Conservation (phyloP, 371 early-diverging fungal species). For the Paramicrosporidium saccamoebae region DNA sequence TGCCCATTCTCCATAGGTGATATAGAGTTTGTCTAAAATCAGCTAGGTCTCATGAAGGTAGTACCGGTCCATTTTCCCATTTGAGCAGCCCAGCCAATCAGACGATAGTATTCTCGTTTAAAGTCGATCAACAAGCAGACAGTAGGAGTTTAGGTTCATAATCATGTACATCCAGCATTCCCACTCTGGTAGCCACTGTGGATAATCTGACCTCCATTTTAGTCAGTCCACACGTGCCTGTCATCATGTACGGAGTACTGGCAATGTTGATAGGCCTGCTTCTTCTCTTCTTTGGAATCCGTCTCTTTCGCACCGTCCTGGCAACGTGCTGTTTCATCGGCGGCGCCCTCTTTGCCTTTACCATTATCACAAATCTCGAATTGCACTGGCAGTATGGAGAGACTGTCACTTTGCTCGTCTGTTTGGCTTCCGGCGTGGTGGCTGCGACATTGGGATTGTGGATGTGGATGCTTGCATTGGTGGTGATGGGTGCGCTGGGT, state of each 20-base stretch:
- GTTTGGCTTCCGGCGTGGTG: constrained; percentile 1
- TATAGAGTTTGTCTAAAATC: constrained; percentile 15
- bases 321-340: constrained; percentile 11
- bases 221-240: too few species aligned
- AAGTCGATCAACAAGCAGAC: too few species aligned
- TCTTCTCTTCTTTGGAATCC: constrained; percentile 19
- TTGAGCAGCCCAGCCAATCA: too few species aligned
- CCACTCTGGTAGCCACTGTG: too few species aligned
- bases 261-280: constrained; percentile 18
- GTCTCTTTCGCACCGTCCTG: constrained; percentile 8
- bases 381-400: not conserved
- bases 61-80: too few species aligned
- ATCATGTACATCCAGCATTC: too few species aligned
- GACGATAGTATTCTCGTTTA: too few species aligned
- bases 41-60: too few species aligned
- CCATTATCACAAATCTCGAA: constrained; percentile 5
- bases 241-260: constrained; percentile 15
- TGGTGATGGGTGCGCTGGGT: constrained; percentile 15
- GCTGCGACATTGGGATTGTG: constrained; percentile 4
- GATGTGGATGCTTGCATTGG: constrained; percentile 1
- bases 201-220: too few species aligned
- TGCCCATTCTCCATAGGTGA: constrained; percentile 66
- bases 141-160: too few species aligned
- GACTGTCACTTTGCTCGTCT: constrained; percentile 6
- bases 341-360: constrained; percentile 14